phyloP scores from a whole-genome alignment of 805 yeast genomes.

The Metschnikowia chrysomelidarum region DNA sequence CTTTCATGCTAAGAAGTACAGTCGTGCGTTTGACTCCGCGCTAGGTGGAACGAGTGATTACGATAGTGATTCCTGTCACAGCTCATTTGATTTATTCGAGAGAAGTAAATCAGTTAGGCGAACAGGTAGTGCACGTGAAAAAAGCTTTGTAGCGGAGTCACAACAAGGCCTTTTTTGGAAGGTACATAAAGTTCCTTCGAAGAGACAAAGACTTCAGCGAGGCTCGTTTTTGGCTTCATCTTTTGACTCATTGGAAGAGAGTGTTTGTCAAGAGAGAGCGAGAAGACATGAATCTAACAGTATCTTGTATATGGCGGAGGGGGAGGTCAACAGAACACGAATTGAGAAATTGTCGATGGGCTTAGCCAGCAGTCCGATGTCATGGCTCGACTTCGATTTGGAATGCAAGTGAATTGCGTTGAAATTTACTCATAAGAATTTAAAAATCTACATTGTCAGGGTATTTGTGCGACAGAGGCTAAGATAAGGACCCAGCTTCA shows the following conservation, averaged over 20 bases:
- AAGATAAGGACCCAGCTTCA: too few species aligned
- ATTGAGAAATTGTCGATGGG: slow-evolving; percentile 2
- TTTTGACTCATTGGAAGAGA: slow-evolving; percentile 17
- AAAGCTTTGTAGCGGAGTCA: slow-evolving; percentile 5
- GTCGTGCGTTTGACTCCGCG: slow-evolving; percentile 6
- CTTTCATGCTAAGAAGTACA: slow-evolving; percentile 9
- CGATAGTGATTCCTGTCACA: slow-evolving; percentile 16
- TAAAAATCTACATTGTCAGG: too few species aligned
- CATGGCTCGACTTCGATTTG: slow-evolving; percentile 6
- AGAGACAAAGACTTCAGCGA: neutral
- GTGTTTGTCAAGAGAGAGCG: neutral
- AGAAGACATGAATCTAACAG: neutral
- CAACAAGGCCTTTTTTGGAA: slow-evolving; percentile 9
- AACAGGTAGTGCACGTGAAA: slow-evolving; percentile 1
- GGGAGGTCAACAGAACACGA: neutral
- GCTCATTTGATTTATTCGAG: slow-evolving; percentile 15
- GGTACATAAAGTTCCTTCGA: slow-evolving; percentile 3
- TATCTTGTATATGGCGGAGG: slow-evolving; percentile 4
- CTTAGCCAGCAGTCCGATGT: slow-evolving; percentile 1
- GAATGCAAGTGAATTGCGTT: too few species aligned
- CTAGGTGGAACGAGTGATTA: slow-evolving; percentile 21
- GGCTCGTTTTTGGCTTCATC: slow-evolving; percentile 13
- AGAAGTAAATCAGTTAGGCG: neutral
- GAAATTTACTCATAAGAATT: too few species aligned
- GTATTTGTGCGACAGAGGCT: too few species aligned